Conservation (phyloP, 2,329 filamentous ascomycete genomes). For the Sporothrix brasiliensis region DNA sequence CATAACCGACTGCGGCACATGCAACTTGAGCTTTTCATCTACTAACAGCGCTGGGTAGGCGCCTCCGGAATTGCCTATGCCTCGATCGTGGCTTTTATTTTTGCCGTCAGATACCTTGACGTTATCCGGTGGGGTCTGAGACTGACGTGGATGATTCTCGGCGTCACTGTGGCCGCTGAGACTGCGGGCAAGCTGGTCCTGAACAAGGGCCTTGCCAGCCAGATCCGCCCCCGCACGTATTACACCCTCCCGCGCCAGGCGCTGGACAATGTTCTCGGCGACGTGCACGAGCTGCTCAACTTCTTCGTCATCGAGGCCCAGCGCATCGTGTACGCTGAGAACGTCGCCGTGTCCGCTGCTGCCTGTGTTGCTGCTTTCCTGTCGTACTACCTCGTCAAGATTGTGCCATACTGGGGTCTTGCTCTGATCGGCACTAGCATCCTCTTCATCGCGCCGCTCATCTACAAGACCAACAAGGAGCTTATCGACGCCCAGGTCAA, state of each 20-base stretch:
- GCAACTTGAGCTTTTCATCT: background rate
- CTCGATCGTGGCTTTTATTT: slow-evolving; percentile 61
- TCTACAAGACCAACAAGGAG: slow-evolving; percentile 70
- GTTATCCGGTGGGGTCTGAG: slow-evolving; percentile 67
- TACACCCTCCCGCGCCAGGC: slow-evolving; percentile 67
- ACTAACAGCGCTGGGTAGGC: slow-evolving; percentile 47
- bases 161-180: slow-evolving; percentile 63
- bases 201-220: slow-evolving; percentile 64
- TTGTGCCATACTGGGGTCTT: slow-evolving; percentile 71
- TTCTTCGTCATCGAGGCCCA: slow-evolving; percentile 72
- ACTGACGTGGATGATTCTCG: slow-evolving; percentile 65
- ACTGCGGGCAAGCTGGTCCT: slow-evolving; percentile 63
- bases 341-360: slow-evolving; percentile 60
- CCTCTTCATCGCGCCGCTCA: slow-evolving; percentile 63
- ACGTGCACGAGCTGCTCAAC: slow-evolving; percentile 69
- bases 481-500: slow-evolving; percentile 66
- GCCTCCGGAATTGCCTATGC: slow-evolving; percentile 67
- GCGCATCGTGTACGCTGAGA: slow-evolving; percentile 69
- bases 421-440: slow-evolving; percentile 62
- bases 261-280: slow-evolving; percentile 62
- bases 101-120: slow-evolving; percentile 67
- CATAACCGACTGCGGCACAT: no score
- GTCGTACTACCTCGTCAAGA: slow-evolving; percentile 69
- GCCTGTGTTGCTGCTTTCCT: slow-evolving; percentile 64
- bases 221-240: slow-evolving; percentile 68